A percentile compares a stretch with the other conserved stretches of the same genome.
Conservation (phyloP, 2,329 filamentous ascomycete genomes). For the Epichloe elymi region DNA sequence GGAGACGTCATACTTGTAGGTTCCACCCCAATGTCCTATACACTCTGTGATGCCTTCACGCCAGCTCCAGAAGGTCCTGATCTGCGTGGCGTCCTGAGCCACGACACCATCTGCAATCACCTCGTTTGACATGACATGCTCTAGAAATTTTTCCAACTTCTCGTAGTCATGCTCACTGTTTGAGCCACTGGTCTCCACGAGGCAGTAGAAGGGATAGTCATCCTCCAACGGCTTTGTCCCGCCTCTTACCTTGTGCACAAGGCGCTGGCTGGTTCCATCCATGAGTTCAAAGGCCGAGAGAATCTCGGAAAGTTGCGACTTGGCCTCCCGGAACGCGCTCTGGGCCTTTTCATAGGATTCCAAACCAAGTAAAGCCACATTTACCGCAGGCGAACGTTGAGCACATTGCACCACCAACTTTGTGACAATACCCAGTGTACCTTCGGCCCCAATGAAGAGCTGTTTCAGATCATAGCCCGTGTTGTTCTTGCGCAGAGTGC, state of each 20-base stretch:
- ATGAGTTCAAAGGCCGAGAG: slow-evolving; percentile 96
- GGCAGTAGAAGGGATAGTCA: slow-evolving; percentile 85
- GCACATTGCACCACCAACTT: slow-evolving; percentile 82
- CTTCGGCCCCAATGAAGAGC: slow-evolving; percentile 89
- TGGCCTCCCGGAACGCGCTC: slow-evolving; percentile 75
- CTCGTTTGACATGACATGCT: slow-evolving; percentile 78
- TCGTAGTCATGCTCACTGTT: slow-evolving; percentile 87
- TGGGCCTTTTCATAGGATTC: slow-evolving; percentile 85
- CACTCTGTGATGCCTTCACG: slow-evolving; percentile 87
- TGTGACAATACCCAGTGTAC: slow-evolving; percentile 89
- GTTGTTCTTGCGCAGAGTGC: slow-evolving; percentile 90
- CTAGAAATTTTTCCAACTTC: slow-evolving; percentile 82
- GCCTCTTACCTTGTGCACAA: slow-evolving; percentile 64
- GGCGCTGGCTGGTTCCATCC: slow-evolving; percentile 69
- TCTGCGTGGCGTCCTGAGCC: slow-evolving; percentile 86
- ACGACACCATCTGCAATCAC: slow-evolving; percentile 83
- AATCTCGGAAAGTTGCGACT: slow-evolving; percentile 83
- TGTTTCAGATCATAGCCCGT: slow-evolving; percentile 97
- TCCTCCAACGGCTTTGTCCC: slow-evolving; percentile 72
- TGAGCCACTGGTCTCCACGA: slow-evolving; percentile 91
- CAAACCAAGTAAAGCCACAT: slow-evolving; percentile 88
- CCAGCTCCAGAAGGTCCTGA: slow-evolving; percentile 76
- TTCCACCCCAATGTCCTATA: slow-evolving; percentile 79
- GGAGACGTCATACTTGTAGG: slow-evolving; percentile 97
- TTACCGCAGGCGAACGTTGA: slow-evolving; percentile 73